phyloP scores from a whole-genome alignment of 257 asterid species.

The Nicotiana paniculata region DNA sequence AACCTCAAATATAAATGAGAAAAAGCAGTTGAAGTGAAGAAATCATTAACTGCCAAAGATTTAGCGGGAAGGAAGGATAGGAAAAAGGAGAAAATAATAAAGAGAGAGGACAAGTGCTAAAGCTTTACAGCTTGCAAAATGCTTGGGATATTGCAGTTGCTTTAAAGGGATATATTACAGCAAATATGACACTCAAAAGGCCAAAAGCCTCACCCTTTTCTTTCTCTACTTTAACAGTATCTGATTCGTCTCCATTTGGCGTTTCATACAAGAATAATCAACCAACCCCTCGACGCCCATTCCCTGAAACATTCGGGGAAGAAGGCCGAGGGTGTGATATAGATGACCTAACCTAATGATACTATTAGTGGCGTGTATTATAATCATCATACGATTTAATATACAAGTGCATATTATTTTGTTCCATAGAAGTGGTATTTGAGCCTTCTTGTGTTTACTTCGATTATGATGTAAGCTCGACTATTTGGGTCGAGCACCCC shows the following conservation, averaged over 20 bases:
- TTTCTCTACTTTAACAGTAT: background rate
- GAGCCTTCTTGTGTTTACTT: too few relatives aligned
- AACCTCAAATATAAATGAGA: background rate
- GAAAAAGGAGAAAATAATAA: conserved; percentile 3
- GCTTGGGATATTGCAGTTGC: conserved; percentile 12
- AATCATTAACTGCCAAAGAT: background rate
- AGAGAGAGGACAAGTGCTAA: conserved; percentile 4
- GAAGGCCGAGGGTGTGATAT: too few relatives aligned
- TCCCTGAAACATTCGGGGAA: too few relatives aligned
- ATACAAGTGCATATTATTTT: too few relatives aligned
- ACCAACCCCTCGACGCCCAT: background rate
- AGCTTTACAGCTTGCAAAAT: conserved; percentile 25
- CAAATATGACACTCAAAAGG: conserved; percentile 1
- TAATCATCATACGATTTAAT: too few relatives aligned
- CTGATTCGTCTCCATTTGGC: conserved; percentile 9
- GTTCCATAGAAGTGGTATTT: too few relatives aligned
- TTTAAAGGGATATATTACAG: conserved; percentile 16
- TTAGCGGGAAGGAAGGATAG: conserved; percentile 11
- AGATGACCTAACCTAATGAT: too few relatives aligned
- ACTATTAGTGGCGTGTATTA: too few relatives aligned
- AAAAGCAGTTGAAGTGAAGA: background rate
- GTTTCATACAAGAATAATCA: background rate
- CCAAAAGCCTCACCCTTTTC: conserved; percentile 9
- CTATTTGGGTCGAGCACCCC: too few relatives aligned
- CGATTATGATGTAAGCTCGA: too few relatives aligned